Evolutionary conservation across 352 stramenopile genomes (phyloP).

Genomic region (Globisporangium okanoganense): DNA sequence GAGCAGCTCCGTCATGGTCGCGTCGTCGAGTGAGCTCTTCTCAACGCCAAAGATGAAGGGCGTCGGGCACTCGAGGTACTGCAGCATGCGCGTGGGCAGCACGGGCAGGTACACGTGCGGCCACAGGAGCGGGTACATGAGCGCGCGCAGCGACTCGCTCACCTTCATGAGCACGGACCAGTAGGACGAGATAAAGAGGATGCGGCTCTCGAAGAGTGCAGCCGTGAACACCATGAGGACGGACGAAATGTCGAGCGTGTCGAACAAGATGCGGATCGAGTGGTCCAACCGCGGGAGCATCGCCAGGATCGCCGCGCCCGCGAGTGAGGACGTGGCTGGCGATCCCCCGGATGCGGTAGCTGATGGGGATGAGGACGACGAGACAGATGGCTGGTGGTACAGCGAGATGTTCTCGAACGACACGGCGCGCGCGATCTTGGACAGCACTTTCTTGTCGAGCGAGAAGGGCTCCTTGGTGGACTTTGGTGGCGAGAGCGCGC

Average conservation of each 20-base stretch:
- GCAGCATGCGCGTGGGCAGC: conserved; percentile 70
- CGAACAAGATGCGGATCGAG: conserved; percentile 74
- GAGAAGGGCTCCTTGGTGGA: conserved; percentile 35
- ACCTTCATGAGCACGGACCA: conserved; percentile 82
- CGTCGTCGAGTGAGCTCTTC: conserved; percentile 54
- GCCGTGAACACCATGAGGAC: conserved; percentile 76
- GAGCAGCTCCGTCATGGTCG: conserved; percentile 37
- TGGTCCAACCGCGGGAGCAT: conserved; percentile 63
- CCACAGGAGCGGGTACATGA: conserved; percentile 87
- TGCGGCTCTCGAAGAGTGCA: conserved; percentile 74
- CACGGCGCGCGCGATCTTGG: conserved; percentile 68
- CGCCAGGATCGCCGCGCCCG: conserved; percentile 34
- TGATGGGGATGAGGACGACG: conserved; percentile 7
- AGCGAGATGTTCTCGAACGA: conserved; percentile 61
- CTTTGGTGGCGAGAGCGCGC: conserved; percentile 10
- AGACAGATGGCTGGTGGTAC: conserved; percentile 33
- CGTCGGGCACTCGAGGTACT: conserved; percentile 84
- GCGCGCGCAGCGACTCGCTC: conserved; percentile 63
- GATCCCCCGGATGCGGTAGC: conserved; percentile 11
- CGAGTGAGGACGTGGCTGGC: conserved; percentile 30
- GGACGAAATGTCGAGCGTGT: conserved; percentile 71
- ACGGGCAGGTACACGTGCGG: conserved; percentile 85
- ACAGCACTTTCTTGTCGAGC: conserved; percentile 74
- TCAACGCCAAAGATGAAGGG: conserved; percentile 85
- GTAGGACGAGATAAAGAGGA: conserved; percentile 79